Conservation (phyloP, 805 yeast genomes). For the Pichia gijzeniarum region DNA sequence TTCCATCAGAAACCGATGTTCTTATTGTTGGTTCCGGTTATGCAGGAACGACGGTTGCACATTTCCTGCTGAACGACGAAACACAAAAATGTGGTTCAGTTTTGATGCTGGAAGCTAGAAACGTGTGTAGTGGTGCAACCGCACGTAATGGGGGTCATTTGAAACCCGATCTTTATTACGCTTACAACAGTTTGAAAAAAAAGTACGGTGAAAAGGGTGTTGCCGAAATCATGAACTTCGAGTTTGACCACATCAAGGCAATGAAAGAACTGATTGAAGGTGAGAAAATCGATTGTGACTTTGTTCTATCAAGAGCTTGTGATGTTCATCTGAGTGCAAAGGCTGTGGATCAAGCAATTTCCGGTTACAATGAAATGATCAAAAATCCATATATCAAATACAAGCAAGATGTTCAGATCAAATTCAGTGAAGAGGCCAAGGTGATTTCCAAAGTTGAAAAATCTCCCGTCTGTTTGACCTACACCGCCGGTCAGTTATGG, state of each 20-base stretch:
- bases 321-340: slow-evolving; percentile 22
- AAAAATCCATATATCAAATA: slow-evolving; percentile 9
- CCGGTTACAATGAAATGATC: slow-evolving; percentile 20
- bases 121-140: slow-evolving; percentile 37
- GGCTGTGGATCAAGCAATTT: slow-evolving; percentile 18
- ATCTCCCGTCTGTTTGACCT: slow-evolving; percentile 29
- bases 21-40: slow-evolving; percentile 40
- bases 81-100: slow-evolving; percentile 5
- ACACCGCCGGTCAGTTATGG: slow-evolving; percentile 40
- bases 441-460: slow-evolving; percentile 25
- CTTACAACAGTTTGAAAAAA: slow-evolving; percentile 13
- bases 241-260: slow-evolving; percentile 29
- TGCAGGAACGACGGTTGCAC: slow-evolving; percentile 37
- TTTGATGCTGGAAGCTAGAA: slow-evolving; percentile 37
- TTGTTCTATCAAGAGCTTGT: slow-evolving; percentile 27
- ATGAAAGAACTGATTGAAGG: slow-evolving; percentile 30
- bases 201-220: slow-evolving; percentile 27
- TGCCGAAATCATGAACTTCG: slow-evolving; percentile 34
- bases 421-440: slow-evolving; percentile 29
- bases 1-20: slow-evolving; percentile 34
- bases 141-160: slow-evolving; percentile 47
- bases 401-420: slow-evolving; percentile 29
- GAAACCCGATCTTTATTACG: slow-evolving; percentile 30
- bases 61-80: slow-evolving; percentile 24
- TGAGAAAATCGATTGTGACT: slow-evolving; percentile 30